Percentiles rank a stretch among this genome's conserved stretches.
These are phyloP conservation scores for Eucalyptus viminalis DNA, from an alignment of 345 rosid genomes.

Conservation along the genomic window DNA sequence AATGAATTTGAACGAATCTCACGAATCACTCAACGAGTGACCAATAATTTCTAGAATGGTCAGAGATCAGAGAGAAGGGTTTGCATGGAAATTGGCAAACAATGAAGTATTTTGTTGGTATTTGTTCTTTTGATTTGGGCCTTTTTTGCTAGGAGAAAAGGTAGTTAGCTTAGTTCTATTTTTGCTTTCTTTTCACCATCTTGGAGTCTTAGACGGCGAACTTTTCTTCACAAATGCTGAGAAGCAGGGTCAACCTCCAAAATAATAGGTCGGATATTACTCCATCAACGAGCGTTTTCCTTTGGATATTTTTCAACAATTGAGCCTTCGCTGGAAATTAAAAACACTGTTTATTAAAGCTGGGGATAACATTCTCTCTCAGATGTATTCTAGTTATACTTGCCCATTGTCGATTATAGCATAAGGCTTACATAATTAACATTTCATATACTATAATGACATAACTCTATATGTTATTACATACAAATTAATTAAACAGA, in stretches of 20 bases:
- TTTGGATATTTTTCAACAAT: neutral
- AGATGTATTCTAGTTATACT: neutral
- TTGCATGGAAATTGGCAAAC: neutral
- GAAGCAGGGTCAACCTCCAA: neutral
- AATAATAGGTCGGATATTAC: neutral
- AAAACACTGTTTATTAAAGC: neutral
- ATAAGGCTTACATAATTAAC: neutral
- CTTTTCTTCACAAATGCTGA: neutral
- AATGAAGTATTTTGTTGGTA: neutral
- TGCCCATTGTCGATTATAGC: neutral
- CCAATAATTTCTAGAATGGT: neutral
- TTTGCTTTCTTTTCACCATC: neutral
- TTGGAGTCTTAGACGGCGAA: neutral
- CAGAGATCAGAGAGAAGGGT: neutral
- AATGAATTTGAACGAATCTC: neutral
- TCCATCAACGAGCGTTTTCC: neutral
- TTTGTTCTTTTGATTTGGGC: neutral
- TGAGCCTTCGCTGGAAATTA: neutral
- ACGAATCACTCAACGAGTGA: neutral
- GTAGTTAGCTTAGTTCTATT: neutral
- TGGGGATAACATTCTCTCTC: neutral
- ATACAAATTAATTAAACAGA: neutral
- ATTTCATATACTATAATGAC: neutral
- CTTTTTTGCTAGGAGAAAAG: neutral
- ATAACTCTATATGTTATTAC: neutral